These are phyloP conservation scores for Wickerhamiella nectarea DNA, from an alignment of 805 yeast genomes.

Conservation along the genomic window DNA sequence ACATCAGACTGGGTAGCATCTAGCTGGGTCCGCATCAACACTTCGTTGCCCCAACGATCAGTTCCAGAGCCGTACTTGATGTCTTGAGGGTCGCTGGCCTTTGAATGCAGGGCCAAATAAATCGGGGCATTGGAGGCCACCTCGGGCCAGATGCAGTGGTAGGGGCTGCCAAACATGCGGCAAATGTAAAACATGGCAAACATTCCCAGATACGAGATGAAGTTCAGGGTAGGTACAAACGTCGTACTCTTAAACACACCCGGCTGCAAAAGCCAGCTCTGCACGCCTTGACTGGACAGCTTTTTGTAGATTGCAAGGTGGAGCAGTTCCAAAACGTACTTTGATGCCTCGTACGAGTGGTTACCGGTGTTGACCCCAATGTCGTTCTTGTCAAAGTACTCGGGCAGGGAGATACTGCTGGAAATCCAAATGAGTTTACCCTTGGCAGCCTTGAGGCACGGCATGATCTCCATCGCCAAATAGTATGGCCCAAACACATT, in stretches of 20 bases:
- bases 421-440: constrained; percentile 66
- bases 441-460: constrained; percentile 31
- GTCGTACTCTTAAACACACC: constrained; percentile 84
- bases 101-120: constrained; percentile 44
- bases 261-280: constrained; percentile 76
- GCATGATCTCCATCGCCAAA: constrained; percentile 51
- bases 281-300: constrained; percentile 39
- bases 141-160: constrained; percentile 83
- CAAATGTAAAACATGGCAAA: constrained; percentile 68
- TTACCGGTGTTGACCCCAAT: constrained; percentile 50
- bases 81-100: constrained; percentile 33
- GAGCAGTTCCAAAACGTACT: constrained; percentile 68
- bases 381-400: constrained; percentile 60
- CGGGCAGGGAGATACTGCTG: constrained; percentile 66
- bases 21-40: constrained; percentile 32
- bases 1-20: constrained; percentile 34
- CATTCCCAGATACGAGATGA: constrained; percentile 80
- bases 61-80: constrained; percentile 66
- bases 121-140: constrained; percentile 81
- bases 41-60: constrained; percentile 49
- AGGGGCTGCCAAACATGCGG: constrained; percentile 66
- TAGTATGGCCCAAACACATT: constrained; percentile 96
- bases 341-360: constrained; percentile 83
- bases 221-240: constrained; percentile 59
- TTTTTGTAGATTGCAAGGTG: constrained; percentile 56